phyloP scores from a whole-genome alignment of 352 stramenopile genomes.

The Pythium rhizo-oryzae region DNA sequence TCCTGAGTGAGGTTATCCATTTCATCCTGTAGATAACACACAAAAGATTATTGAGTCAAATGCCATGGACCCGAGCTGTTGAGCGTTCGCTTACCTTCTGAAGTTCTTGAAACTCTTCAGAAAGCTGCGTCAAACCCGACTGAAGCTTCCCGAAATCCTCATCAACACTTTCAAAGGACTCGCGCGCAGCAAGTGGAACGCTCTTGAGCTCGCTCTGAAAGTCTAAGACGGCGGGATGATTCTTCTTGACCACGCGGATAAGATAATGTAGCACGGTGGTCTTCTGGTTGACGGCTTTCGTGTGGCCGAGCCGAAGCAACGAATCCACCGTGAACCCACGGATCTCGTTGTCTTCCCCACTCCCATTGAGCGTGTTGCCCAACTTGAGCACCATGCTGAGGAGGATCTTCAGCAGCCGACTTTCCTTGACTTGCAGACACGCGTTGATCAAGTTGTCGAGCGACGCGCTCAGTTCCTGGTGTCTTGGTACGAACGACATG shows the following conservation, averaged over 20 bases:
- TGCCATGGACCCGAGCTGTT: too few species aligned
- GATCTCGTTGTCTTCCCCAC: slow-evolving; percentile 84
- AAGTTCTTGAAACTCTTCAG: slow-evolving; percentile 47
- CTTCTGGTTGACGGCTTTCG: slow-evolving; percentile 97
- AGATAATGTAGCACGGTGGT: slow-evolving; percentile 99
- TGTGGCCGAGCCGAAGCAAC: slow-evolving; percentile 91
- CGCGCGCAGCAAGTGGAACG: slow-evolving; percentile 83
- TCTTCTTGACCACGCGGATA: slow-evolving; percentile 95
- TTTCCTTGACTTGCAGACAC: slow-evolving; percentile 94
- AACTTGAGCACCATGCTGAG: slow-evolving; percentile 97
- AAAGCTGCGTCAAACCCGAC: slow-evolving; percentile 47
- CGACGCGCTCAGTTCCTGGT: slow-evolving; percentile 81
- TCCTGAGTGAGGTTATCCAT: not conserved
- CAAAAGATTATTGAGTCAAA: not conserved
- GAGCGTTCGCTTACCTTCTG: slow-evolving; percentile 38
- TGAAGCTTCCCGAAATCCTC: slow-evolving; percentile 69
- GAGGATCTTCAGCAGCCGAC: slow-evolving; percentile 92
- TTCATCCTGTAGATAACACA: not conserved
- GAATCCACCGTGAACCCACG: slow-evolving; percentile 97
- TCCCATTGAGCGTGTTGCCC: slow-evolving; percentile 96
- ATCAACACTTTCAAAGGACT: slow-evolving; percentile 70
- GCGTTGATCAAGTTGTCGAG: slow-evolving; percentile 88
- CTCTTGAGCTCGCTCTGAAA: slow-evolving; percentile 91
- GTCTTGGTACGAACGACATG: slow-evolving; percentile 67
- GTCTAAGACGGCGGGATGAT: slow-evolving; percentile 92